Base-by-base conservation (phyloP, 352 stramenopile genomes). In the Pythium dissotocum region DNA sequence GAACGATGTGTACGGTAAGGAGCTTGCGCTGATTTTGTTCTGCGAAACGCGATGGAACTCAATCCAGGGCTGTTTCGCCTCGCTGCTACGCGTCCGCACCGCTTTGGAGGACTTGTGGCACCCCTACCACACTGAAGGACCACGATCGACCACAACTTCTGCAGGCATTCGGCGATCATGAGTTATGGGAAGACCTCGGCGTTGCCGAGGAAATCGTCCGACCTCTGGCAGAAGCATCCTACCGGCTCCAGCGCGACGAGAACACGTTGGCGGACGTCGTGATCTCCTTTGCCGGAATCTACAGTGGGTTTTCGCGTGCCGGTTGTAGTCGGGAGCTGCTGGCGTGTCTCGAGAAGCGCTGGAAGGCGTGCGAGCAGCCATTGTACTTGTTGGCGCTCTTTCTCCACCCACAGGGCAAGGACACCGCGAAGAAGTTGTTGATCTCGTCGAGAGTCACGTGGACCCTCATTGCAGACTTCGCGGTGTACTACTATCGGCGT, bases 401-500 rank as follows among this genome's bases (percentile, higher is more conserved):
- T 12, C 8, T 63, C 4, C 57, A 63, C 18, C 57, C 57, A n/a
- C 6, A 28, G 8, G 52, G 13, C 28, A 13, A 36, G 5, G 40
- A 33, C 6, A 16, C 52, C 35, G 28, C 14, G 6, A 61, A 26
- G 6, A 6, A 12, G 6, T 6, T 42, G 6, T 12, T 6, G 6
- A 6, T 12, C 36, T 42, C 36, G 6, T n/a, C n/a, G n/a, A n/a
- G n/a, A n/a, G n/a, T n/a, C n/a, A n/a, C n/a, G n/a, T n/a, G n/a
- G n/a, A 58, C 32, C 18, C 10, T 28, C 5, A 42, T 63, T n/a
- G 30, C 51, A 18, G 57, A 63, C 28, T 38, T 44, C 6, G 57
- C 57, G 38, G 57, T 63, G n/a, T 63, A 63, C 57, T 63, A 63
- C 40, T 53, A 53, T 36, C 57, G 57, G 18, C 57, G 57, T 16